Conservation (phyloP, 129 eudicot genomes). For the Dittrichia graveolens region DNA sequence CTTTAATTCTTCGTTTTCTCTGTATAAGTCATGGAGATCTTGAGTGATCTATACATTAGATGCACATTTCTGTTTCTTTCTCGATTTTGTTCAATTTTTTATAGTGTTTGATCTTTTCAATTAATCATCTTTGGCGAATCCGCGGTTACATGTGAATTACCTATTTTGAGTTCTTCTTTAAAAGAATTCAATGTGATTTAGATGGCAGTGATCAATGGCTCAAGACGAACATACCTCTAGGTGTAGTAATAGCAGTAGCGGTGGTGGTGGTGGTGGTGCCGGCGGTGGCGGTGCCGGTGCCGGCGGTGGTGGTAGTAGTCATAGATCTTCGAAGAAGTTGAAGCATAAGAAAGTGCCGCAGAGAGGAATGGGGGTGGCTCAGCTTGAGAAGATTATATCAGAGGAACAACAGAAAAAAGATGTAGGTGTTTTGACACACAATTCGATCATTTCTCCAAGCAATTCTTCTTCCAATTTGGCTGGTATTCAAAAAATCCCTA, state of each 20-base stretch:
- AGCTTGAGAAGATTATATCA: conserved; percentile 77
- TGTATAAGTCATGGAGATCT: conserved; percentile 31
- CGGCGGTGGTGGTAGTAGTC: conserved; percentile 34
- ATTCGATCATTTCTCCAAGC: conserved; percentile 42
- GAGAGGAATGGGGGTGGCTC: conserved; percentile 96
- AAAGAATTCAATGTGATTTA: conserved; percentile 42
- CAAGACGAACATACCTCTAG: conserved; percentile 62
- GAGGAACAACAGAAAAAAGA: conserved; percentile 73
- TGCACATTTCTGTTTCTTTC: conserved; percentile 46
- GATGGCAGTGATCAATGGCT: conserved; percentile 73
- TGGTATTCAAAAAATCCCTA: conserved; percentile 36
- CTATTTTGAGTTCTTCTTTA: conserved; percentile 27
- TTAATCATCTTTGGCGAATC: conserved; percentile 14
- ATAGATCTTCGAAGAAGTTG: conserved; percentile 54
- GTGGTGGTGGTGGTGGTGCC: conserved; percentile 24
- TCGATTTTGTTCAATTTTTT: background rate
- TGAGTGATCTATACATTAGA: conserved; percentile 41
- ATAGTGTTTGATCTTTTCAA: conserved; percentile 21
- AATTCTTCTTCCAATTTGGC: conserved; percentile 48
- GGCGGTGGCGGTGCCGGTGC: conserved; percentile 17
- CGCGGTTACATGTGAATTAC: conserved; percentile 7
- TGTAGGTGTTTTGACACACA: conserved; percentile 35
- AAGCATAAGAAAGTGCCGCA: conserved; percentile 87
- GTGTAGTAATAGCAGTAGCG: conserved; percentile 47
- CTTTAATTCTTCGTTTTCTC: conserved; percentile 8